A percentile compares a stretch with the other conserved stretches of the same genome.
phyloP scores from a whole-genome alignment of 1,284 basidiomycete genomes.

The Tylopilus orsonianus region DNA sequence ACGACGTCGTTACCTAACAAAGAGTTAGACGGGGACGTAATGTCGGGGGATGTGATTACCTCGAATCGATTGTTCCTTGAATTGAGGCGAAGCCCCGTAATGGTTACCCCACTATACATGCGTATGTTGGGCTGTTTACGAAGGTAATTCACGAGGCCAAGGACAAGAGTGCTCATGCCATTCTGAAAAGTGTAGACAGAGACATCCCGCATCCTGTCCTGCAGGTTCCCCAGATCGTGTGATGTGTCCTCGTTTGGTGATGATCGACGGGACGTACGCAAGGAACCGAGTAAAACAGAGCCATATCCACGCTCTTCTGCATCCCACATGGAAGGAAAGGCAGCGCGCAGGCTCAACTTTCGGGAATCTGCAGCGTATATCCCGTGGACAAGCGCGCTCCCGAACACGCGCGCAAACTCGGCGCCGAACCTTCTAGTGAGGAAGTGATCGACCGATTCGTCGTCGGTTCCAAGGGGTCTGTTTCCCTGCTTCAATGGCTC shows the following conservation, averaged over 20 bases:
- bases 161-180: conserved; percentile 73
- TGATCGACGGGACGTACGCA: conserved; percentile 34
- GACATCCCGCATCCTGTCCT: conserved; percentile 52
- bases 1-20: conserved; percentile 44
- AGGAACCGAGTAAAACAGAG: conserved; percentile 66
- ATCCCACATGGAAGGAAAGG: conserved; percentile 75
- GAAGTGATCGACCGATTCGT: conserved; percentile 85
- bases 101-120: conserved; percentile 47
- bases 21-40: conserved; percentile 12
- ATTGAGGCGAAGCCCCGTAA: conserved; percentile 39
- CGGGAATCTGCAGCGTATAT: conserved; percentile 89
- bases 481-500: conserved; percentile 58
- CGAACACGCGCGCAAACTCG: conserved; percentile 70
- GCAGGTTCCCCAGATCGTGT: conserved; percentile 57
- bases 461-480: conserved; percentile 41
- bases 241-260: conserved; percentile 28
- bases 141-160: conserved; percentile 54
- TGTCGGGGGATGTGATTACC: conserved; percentile 36
- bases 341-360: conserved; percentile 70
- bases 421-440: conserved; percentile 75
- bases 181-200: conserved; percentile 81
- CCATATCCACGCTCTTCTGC: conserved; percentile 66
- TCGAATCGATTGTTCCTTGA: conserved; percentile 40
- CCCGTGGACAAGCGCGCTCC: conserved; percentile 87
- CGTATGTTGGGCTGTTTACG: conserved; percentile 54